Percentiles rank a stretch among this genome's conserved stretches.
Evolutionary conservation across 2,329 filamentous ascomycete genomes (phyloP).

Genomic region (Daldinia eschscholtzii): DNA sequence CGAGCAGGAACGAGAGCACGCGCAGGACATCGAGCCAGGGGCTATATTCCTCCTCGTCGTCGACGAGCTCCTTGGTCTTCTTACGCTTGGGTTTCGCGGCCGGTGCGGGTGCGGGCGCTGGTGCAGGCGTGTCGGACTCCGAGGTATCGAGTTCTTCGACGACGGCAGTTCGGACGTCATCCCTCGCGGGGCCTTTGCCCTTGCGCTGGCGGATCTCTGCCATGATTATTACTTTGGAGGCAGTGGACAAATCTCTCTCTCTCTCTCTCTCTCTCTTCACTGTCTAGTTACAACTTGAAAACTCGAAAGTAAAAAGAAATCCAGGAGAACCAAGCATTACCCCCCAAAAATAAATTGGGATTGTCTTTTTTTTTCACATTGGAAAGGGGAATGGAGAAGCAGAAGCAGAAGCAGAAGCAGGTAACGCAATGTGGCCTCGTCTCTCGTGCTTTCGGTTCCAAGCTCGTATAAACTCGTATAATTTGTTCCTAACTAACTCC

Average conservation of each 20-base stretch:
- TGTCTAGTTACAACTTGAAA: background rate
- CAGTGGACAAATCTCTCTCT: no score
- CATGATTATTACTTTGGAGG: slow-evolving; percentile 12
- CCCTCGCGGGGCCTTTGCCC: slow-evolving; percentile 47
- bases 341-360: background rate
- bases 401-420: slow-evolving; percentile 1
- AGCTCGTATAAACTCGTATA: slow-evolving; percentile 5
- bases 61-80: slow-evolving; percentile 54
- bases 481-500: slow-evolving; percentile 13
- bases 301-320: background rate
- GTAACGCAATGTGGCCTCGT: slow-evolving; percentile 38
- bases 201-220: slow-evolving; percentile 60
- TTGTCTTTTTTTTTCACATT: slow-evolving; percentile 12
- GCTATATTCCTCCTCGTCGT: slow-evolving; percentile 73
- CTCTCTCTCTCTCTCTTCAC: no score
- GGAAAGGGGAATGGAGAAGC: background rate
- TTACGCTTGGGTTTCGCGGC: slow-evolving; percentile 44
- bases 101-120: slow-evolving; percentile 31
- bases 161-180: slow-evolving; percentile 51
- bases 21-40: slow-evolving; percentile 76
- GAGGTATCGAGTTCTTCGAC: slow-evolving; percentile 47
- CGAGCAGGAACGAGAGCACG: slow-evolving; percentile 73
- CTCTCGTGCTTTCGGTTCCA: background rate
- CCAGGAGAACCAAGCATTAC: slow-evolving; percentile 8
- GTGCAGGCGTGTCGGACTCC: slow-evolving; percentile 37